Conservation (phyloP, 306 rosid genomes). For the Mimosa bimucronata region DNA sequence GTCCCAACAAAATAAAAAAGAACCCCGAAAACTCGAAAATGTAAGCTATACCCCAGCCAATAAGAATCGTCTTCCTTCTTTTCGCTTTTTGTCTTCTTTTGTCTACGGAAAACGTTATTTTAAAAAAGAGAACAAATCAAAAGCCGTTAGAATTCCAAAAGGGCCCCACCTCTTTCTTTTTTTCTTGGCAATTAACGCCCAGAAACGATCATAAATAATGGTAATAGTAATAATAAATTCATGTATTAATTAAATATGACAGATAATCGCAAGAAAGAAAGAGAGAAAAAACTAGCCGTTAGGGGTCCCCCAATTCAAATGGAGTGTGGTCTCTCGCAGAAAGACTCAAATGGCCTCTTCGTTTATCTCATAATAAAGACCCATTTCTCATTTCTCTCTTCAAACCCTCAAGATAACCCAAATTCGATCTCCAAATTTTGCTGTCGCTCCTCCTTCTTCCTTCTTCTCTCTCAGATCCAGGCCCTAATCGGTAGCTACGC, state of each 20-base stretch:
- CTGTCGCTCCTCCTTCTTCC: slow-evolving; percentile 15
- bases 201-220: neutral
- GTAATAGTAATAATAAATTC: neutral
- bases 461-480: slow-evolving; percentile 14
- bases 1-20: neutral
- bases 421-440: neutral
- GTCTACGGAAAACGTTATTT: slow-evolving; percentile 20
- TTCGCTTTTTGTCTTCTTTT: slow-evolving; percentile 39
- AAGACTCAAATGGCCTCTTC: slow-evolving; percentile 37
- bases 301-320: slow-evolving; percentile 57
- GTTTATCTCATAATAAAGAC: slow-evolving; percentile 34
- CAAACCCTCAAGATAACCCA: slow-evolving; percentile 5
- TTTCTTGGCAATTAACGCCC: slow-evolving; percentile 31
- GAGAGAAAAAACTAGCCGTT: slow-evolving; percentile 80
- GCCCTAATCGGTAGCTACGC: slow-evolving; percentile 40
- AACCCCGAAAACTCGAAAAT: neutral
- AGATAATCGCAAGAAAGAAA: neutral
- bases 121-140: neutral
- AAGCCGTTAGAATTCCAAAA: slow-evolving; percentile 56
- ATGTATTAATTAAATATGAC: slow-evolving; percentile 11
- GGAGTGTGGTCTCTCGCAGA: slow-evolving; percentile 35
- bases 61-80: neutral
- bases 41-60: neutral
- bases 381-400: slow-evolving; percentile 29
- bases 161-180: slow-evolving; percentile 41